Evolutionary conservation across 2,329 filamentous ascomycete genomes (phyloP).

Genomic region (Scolecobasidium constrictum): DNA sequence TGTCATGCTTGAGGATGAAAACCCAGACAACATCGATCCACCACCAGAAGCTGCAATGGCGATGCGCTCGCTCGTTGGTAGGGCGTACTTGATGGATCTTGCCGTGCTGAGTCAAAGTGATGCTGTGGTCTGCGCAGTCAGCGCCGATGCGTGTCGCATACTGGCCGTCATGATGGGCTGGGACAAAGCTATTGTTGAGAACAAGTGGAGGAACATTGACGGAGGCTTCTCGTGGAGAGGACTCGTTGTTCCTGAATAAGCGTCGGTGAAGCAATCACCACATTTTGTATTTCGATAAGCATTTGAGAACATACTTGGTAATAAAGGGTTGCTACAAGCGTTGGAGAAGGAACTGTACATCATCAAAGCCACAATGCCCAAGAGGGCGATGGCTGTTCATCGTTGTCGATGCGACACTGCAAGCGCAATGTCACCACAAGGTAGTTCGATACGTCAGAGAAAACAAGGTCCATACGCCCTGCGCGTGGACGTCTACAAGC

Average conservation of each 20-base stretch:
- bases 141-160: slow-evolving; percentile 55
- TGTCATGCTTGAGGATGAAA: slow-evolving; percentile 9
- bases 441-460: too few relatives aligned
- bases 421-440: too few relatives aligned
- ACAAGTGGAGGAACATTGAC: slow-evolving; percentile 71
- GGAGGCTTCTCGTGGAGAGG: slow-evolving; percentile 50
- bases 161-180: slow-evolving; percentile 82
- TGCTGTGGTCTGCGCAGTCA: slow-evolving; percentile 65
- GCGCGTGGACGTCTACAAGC: too few relatives aligned
- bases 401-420: too few relatives aligned
- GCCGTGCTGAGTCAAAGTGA: slow-evolving; percentile 62
- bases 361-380: too few relatives aligned
- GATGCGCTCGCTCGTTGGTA: slow-evolving; percentile 61
- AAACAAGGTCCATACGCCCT: too few relatives aligned
- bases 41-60: slow-evolving; percentile 37
- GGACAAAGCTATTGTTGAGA: slow-evolving; percentile 52
- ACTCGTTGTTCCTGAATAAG: slow-evolving; percentile 18
- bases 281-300: too few relatives aligned
- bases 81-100: slow-evolving; percentile 75
- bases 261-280: not conserved
- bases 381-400: too few relatives aligned
- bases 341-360: too few relatives aligned
- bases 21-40: slow-evolving; percentile 2
- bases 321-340: too few relatives aligned
- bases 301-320: too few relatives aligned